Percentiles rank a stretch among this genome's conserved stretches.
These are phyloP conservation scores for Artemisia annua DNA, from an alignment of 129 eudicot genomes.

Conservation along the genomic window DNA sequence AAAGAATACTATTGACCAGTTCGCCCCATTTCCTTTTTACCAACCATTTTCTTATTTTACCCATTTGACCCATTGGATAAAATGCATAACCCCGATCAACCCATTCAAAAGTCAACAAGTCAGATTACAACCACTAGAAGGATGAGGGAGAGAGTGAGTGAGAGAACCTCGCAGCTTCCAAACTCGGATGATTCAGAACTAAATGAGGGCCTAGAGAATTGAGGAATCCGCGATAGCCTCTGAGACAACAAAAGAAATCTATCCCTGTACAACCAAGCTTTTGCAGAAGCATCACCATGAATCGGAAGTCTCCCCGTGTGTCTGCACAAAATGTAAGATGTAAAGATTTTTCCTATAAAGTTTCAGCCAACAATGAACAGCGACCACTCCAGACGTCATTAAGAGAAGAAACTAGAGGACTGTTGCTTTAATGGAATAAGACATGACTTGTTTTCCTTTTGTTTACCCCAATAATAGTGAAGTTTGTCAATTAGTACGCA, in stretches of 20 bases:
- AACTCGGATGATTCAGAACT: slow-evolving; percentile 52
- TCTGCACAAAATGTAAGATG: slow-evolving; percentile 41
- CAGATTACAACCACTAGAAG: not conserved
- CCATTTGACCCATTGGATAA: not conserved
- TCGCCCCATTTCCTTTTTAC: not conserved
- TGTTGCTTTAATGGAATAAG: slow-evolving; percentile 1
- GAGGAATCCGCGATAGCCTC: slow-evolving; percentile 83
- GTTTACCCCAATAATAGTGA: too few relatives aligned
- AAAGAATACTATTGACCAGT: not conserved
- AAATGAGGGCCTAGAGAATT: slow-evolving; percentile 74
- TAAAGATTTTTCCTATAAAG: not conserved
- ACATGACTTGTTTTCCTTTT: not conserved
- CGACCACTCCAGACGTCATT: not conserved
- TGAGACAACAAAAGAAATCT: slow-evolving; percentile 86
- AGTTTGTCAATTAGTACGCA: too few relatives aligned
- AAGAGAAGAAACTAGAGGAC: slow-evolving; percentile 2
- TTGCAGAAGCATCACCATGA: slow-evolving; percentile 86
- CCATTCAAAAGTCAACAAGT: not conserved
- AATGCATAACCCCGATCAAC: not conserved
- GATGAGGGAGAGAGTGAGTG: slow-evolving; percentile 8
- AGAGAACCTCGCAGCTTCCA: slow-evolving; percentile 83
- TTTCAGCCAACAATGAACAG: slow-evolving; percentile 8
- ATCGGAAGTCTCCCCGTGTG: slow-evolving; percentile 65
- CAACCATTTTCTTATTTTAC: not conserved
- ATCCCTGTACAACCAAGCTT: slow-evolving; percentile 75